These are phyloP conservation scores for Blastocladiella emersonii DNA, from an alignment of 371 early-diverging fungal genomes.

Conservation along the genomic window DNA sequence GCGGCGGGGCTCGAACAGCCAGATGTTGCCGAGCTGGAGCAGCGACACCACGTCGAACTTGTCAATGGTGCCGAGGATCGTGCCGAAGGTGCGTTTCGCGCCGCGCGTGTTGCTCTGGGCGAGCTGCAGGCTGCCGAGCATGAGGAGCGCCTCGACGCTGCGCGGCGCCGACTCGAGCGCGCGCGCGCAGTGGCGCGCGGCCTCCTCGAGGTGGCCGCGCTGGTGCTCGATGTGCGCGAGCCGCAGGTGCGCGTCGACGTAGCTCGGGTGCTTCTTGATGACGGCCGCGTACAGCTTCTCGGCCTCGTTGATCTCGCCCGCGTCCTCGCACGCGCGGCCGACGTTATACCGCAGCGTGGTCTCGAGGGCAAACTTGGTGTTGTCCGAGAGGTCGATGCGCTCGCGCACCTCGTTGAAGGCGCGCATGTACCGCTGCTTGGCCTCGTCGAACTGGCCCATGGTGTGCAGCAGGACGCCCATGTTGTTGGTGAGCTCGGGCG, in stretches of 20 bases:
- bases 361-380: slow-evolving; percentile 6
- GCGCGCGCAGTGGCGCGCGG: slow-evolving; percentile 45
- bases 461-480: slow-evolving; percentile 17
- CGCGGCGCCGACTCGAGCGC: slow-evolving; percentile 48
- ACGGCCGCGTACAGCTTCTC: slow-evolving; percentile 45
- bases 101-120: slow-evolving; percentile 38
- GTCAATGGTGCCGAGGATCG: slow-evolving; percentile 58
- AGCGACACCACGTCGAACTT: slow-evolving; percentile 67
- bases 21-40: slow-evolving; percentile 66
- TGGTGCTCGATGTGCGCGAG: slow-evolving; percentile 50
- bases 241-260: slow-evolving; percentile 61
- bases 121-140: slow-evolving; percentile 45
- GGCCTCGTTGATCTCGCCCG: slow-evolving; percentile 44
- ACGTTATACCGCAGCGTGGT: slow-evolving; percentile 64
- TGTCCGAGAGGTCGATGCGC: background rate
- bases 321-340: slow-evolving; percentile 60
- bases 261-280: slow-evolving; percentile 48
- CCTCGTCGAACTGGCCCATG: background rate
- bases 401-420: background rate
- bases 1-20: slow-evolving; percentile 10
- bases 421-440: background rate
- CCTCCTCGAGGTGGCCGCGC: slow-evolving; percentile 33
- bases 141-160: slow-evolving; percentile 47
- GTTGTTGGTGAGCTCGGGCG: slow-evolving; percentile 27
- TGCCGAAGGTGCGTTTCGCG: slow-evolving; percentile 56